Base-by-base conservation (phyloP, 345 rosid genomes). In the Bruguiera sexangula region DNA sequence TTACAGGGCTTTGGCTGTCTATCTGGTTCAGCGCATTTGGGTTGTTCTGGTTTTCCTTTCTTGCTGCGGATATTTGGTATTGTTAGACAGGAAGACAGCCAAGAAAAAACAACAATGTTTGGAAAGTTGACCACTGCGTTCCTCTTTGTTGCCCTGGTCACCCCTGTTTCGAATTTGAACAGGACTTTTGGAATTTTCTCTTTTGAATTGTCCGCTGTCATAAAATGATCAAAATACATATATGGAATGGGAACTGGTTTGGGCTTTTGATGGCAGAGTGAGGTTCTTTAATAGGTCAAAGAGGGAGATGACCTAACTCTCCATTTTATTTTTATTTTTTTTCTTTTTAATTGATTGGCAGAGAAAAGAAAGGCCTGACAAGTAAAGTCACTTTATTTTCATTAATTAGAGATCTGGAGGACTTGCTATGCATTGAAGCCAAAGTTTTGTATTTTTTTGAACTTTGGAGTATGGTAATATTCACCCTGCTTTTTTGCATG, bases 31-130 rank as follows among this genome's bases (percentile, higher is more conserved):
- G 48, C 8, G 30, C 8, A 46, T 61, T 29, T 71, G 56, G 43
- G 53, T 1, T 31, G 0, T 55, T 60, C 21, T 31, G 73, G 64
- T 56, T 68, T 43, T 19, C 27, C 72, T 62, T 54, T 59, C 53
- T 53, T 22, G 10, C 27, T 37, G 60, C 73, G 73, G 82, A 67
- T 76, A 78, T 68, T 20, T 61, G 80, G 56, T 51, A 6, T 10
- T 20, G 78, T 66, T 70, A 76, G 74, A 72, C 30, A 15, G 60
- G 74, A 43, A 63, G 37, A 52, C 37, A 61, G 53, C 19, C 15
- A 0, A 15, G 13, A 43, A 43, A 43, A 43, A 13, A 43, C 15
- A 13, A 15, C 0, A 39, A 43, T 31, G 66, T 2, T 6, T 21
- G 15, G 13, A 24, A 19, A 48, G 55, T 62, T 51, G 36, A 60